A percentile compares a stretch with the other conserved stretches of the same genome.
Conservation (phyloP, 78 protist genomes). For the Dictyostelium intermedium region DNA sequence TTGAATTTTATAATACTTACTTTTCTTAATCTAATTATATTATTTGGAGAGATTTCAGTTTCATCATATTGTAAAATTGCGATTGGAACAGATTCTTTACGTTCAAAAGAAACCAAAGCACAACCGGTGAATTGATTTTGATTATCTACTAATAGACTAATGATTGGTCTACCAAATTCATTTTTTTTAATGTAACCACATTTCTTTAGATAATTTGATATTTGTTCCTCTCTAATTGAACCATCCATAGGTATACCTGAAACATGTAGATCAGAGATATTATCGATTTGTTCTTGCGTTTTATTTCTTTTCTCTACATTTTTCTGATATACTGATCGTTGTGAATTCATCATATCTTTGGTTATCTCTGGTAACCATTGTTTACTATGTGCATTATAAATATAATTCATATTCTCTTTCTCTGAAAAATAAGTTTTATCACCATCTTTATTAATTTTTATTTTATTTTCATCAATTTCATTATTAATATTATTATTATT, state of each 20-base stretch:
- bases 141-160: not conserved
- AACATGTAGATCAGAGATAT: not conserved
- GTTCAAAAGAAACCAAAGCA: slow-evolving; percentile 52
- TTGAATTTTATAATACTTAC: not conserved
- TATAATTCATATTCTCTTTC: not conserved
- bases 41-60: slow-evolving; percentile 31
- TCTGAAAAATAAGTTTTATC: not conserved
- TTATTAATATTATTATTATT: no score
- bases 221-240: not conserved
- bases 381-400: not conserved
- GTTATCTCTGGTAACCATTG: slow-evolving; percentile 12
- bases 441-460: slow-evolving; percentile 7
- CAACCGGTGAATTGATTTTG: not conserved
- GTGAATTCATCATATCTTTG: not conserved
- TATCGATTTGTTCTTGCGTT: not conserved
- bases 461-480: not conserved
- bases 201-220: slow-evolving; percentile 23
- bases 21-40: slow-evolving; percentile 16
- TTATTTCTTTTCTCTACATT: not conserved
- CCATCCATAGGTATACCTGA: slow-evolving; percentile 15
- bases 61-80: slow-evolving; percentile 74
- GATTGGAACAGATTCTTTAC: slow-evolving; percentile 64
- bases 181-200: slow-evolving; percentile 28
- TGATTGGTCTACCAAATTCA: slow-evolving; percentile 13
- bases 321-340: slow-evolving; percentile 7